Conservation (phyloP, 495 filamentous ascomycete genomes). For the Cryomyces antarcticus region DNA sequence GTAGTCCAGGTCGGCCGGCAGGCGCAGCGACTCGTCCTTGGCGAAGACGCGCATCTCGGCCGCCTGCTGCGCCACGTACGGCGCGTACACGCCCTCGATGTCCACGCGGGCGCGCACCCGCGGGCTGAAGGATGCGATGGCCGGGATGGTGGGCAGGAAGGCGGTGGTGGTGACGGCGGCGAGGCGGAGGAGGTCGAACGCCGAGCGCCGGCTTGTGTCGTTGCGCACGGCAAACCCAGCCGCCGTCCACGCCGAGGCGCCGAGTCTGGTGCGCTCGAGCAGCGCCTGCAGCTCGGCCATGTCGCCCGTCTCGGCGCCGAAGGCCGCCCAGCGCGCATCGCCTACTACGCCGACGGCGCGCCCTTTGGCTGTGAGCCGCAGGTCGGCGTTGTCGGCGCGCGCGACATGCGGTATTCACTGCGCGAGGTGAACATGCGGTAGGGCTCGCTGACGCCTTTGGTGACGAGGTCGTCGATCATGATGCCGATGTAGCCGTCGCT, state of each 20-base stretch:
- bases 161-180: constrained; percentile 31
- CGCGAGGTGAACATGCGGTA: constrained; percentile 98
- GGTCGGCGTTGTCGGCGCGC: constrained; percentile 83
- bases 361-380: constrained; percentile 63
- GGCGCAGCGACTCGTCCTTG: constrained; percentile 51
- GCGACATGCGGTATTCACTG: constrained; percentile 88
- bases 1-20: constrained; percentile 70
- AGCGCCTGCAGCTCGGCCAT: constrained; percentile 42
- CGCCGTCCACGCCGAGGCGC: constrained; percentile 41
- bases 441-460: constrained; percentile 89
- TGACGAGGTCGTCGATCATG: constrained; percentile 97
- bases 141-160: constrained; percentile 33
- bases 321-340: constrained; percentile 56
- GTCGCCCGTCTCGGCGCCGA: constrained; percentile 36
- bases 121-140: constrained; percentile 29
- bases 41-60: constrained; percentile 40
- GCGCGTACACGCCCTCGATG: constrained; percentile 69
- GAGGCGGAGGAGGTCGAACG: constrained; percentile 55
- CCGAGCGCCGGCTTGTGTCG: constrained; percentile 40
- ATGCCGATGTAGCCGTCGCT: constrained; percentile 91
- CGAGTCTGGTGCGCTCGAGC: constrained; percentile 32
- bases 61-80: constrained; percentile 55
- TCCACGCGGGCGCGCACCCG: constrained; percentile 44
- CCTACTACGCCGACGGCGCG: constrained; percentile 56
- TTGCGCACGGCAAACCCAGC: constrained; percentile 45